Base-by-base conservation (phyloP, 495 filamentous ascomycete genomes). In the Tuber brumale region DNA sequence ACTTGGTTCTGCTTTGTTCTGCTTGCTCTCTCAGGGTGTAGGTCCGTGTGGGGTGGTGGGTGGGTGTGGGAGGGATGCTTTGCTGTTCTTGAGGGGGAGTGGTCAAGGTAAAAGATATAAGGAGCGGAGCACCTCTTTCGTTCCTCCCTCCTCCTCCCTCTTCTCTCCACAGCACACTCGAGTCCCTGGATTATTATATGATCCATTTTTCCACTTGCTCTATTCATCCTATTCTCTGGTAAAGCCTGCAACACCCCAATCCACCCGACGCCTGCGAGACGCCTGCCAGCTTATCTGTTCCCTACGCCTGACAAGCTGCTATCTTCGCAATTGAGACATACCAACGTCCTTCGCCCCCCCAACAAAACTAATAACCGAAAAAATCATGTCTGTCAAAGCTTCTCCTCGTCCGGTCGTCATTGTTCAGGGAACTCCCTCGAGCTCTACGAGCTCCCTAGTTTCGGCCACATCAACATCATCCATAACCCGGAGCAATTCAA, bases 401-500 rank as follows among this genome's bases (percentile, higher is more conserved):
- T n/a, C 51, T 12, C 51, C 3, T n/a, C 51, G 9, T 16, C 51
- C 51, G n/a, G 51, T 61, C 3, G 51, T 61, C n/a, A 61, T 61
- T 31, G 51, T 61, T 6, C 51, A 61, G 10, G 1, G 31, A 31
- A 3, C 12, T 16, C 51, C 14, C 51, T 31, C 51, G 9, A 61
- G 51, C 10, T 57, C 51, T 0, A 9, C 46, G 9, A 31, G 57
- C n/a, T 73, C 70, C 5, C 39, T n/a, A 10, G 23, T 48, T 19
- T 48, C 69, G 12, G 8, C 2, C 5, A n/a, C 76, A 23, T 48
- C 69, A 51, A 35, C 66, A 69, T 43, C 69, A 61, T 70, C 76
- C 31, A 19, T 72, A 41, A 70, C 70, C 8, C 69, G 43, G 45
- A 79, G 44, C 61, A 78, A 57, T 19, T 75, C 70, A 41, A 66